Evolutionary conservation across 805 yeast genomes (phyloP).

Genomic region (Starmera dryadoides): DNA sequence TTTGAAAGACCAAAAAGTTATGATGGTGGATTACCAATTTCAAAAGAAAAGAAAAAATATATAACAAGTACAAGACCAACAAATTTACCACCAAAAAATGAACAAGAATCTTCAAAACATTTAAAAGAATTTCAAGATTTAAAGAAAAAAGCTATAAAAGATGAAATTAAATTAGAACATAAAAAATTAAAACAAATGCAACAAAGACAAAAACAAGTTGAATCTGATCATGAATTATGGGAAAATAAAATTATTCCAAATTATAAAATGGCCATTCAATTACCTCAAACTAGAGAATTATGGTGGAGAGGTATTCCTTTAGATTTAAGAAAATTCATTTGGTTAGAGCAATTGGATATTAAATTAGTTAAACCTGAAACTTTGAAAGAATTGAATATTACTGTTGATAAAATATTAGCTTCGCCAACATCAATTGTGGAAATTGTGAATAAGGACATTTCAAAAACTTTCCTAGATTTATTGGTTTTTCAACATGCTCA

Average conservation of each 20-base stretch:
- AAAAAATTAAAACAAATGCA: slow-evolving; percentile 25
- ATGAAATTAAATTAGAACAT: slow-evolving; percentile 28
- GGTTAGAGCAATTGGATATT: slow-evolving; percentile 41
- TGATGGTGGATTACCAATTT: slow-evolving; percentile 8
- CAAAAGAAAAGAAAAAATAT: slow-evolving; percentile 13
- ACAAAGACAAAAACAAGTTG: slow-evolving; percentile 25
- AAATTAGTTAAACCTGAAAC: slow-evolving; percentile 11
- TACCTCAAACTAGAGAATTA: slow-evolving; percentile 38
- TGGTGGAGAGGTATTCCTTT: slow-evolving; percentile 57
- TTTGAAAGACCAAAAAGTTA: slow-evolving; percentile 24
- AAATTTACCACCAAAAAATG: slow-evolving; percentile 59
- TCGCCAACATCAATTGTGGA: background rate
- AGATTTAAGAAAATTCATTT: slow-evolving; percentile 37
- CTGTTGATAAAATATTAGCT: slow-evolving; percentile 2
- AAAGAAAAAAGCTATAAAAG: slow-evolving; percentile 31
- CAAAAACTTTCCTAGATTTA: slow-evolving; percentile 27
- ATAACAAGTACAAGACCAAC: slow-evolving; percentile 51
- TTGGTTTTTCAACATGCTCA: slow-evolving; percentile 28
- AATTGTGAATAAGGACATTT: slow-evolving; percentile 17
- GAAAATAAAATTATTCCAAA: slow-evolving; percentile 27
- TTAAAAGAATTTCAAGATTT: slow-evolving; percentile 42
- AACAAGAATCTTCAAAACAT: slow-evolving; percentile 46
- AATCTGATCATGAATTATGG: slow-evolving; percentile 37
- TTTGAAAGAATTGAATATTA: slow-evolving; percentile 2
- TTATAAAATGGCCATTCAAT: slow-evolving; percentile 25